Evolutionary conservation across 345 rosid genomes (phyloP).

Genomic region (Cardamine resedifolia): DNA sequence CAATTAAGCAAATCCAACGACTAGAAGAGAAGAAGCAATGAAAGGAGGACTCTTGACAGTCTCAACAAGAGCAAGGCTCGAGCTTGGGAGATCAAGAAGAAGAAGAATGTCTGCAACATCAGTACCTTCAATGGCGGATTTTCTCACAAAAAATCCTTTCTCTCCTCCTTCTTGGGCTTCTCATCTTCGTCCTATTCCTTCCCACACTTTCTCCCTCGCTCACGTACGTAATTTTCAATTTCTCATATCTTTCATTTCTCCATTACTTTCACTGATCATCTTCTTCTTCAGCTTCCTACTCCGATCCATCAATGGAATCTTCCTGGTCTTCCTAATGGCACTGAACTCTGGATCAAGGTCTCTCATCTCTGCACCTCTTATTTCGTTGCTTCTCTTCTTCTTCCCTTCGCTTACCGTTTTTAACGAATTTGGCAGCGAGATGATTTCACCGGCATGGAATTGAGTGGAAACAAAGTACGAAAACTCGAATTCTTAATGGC

Average conservation of each 20-base stretch:
- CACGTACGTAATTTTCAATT: slow-evolving; percentile 41
- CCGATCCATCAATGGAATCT: slow-evolving; percentile 90
- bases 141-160: slow-evolving; percentile 57
- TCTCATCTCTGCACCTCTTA: slow-evolving; percentile 14
- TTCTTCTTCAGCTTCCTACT: slow-evolving; percentile 59
- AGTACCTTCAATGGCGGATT: slow-evolving; percentile 41
- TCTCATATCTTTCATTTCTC: neutral
- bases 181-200: slow-evolving; percentile 59
- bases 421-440: slow-evolving; percentile 55
- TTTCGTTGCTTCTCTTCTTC: neutral
- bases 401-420: neutral
- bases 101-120: slow-evolving; percentile 35
- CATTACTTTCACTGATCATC: slow-evolving; percentile 9
- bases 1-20: neutral
- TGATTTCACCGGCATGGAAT: slow-evolving; percentile 84
- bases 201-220: slow-evolving; percentile 63
- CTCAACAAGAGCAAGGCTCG: slow-evolving; percentile 12
- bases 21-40: neutral
- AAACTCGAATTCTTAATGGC: slow-evolving; percentile 89
- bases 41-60: slow-evolving; percentile 5
- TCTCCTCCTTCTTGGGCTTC: slow-evolving; percentile 76
- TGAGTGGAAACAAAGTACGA: slow-evolving; percentile 92
- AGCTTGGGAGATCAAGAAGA: neutral
- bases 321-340: slow-evolving; percentile 68
- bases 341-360: slow-evolving; percentile 89